phyloP scores from a whole-genome alignment of 768 basidiomycete species.

The Nidularia sp. region DNA sequence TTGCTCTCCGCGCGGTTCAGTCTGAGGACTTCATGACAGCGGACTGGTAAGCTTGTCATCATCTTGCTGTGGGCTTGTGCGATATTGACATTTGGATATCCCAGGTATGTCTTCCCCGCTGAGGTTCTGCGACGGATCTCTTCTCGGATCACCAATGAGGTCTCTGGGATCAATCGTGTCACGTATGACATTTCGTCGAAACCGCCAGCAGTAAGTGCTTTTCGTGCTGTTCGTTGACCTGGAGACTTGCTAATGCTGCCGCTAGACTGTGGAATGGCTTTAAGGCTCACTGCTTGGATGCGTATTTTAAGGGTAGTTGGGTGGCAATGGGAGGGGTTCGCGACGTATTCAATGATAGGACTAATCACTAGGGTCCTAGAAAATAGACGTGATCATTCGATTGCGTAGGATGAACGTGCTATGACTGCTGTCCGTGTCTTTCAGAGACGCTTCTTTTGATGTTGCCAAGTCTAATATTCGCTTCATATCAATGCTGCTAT shows the following conservation, averaged over 20 bases:
- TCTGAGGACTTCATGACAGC: constrained; percentile 99
- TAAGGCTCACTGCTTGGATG: constrained; percentile 7
- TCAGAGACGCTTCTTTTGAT: too few species aligned
- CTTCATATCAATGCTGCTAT: too few species aligned
- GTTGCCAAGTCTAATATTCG: too few species aligned
- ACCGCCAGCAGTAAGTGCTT: constrained; percentile 76
- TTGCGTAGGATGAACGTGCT: too few species aligned
- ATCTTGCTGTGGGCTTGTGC: constrained; percentile 3
- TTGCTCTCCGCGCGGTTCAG: constrained; percentile 90
- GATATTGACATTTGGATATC: constrained; percentile 3
- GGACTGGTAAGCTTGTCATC: constrained; percentile 59
- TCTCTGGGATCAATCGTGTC: constrained; percentile 92
- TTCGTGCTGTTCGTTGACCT: constrained; percentile 2
- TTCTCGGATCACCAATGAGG: constrained; percentile 97
- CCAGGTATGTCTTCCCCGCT: constrained; percentile 93
- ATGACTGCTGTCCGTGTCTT: too few species aligned
- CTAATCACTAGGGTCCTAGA: too few species aligned
- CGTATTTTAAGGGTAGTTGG: too few species aligned
- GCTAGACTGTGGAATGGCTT: constrained; percentile 48
- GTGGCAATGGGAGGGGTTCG: too few species aligned
- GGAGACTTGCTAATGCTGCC: constrained; percentile 6
- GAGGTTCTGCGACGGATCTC: constrained; percentile 88
- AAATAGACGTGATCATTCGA: too few species aligned
- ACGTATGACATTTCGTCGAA: constrained; percentile 97
- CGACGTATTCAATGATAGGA: too few species aligned